Percentiles rank a stretch among this genome's conserved stretches.
Evolutionary conservation across 1,139 yeast species (phyloP).

Genomic region (Blastobotrys illinoisensis): DNA sequence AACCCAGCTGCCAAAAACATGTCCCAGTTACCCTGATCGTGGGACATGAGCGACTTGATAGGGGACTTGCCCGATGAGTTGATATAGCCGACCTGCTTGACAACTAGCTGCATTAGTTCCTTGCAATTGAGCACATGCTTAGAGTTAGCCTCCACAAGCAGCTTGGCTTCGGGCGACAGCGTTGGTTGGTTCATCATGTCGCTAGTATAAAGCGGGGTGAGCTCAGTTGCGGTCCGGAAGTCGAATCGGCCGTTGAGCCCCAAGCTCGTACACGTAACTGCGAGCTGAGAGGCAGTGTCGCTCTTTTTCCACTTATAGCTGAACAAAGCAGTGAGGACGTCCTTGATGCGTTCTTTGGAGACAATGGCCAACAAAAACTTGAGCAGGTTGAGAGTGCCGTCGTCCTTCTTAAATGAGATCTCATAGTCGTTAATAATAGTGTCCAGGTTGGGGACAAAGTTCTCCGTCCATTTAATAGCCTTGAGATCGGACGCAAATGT

Average conservation of each 20-base stretch:
- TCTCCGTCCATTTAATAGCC: background rate
- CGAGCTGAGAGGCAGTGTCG: background rate
- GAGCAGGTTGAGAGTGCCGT: background rate
- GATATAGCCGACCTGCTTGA: background rate
- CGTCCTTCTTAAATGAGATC: background rate
- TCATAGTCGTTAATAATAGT: background rate
- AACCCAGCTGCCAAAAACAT: background rate
- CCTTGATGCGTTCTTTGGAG: background rate
- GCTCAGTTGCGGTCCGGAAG: background rate
- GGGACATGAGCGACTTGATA: background rate
- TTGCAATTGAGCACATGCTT: background rate
- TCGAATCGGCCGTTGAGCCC: background rate
- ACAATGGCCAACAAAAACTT: constrained; percentile 1
- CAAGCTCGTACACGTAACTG: background rate
- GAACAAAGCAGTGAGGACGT: background rate
- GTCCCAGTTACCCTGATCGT: background rate
- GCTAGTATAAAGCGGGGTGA: background rate
- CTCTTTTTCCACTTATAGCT: background rate
- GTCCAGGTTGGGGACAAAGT: background rate
- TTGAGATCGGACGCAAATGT: background rate
- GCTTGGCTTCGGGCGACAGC: background rate
- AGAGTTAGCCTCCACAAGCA: background rate
- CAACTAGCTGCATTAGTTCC: background rate
- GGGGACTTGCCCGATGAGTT: background rate
- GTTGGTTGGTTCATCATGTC: background rate